Conservation (phyloP, 495 filamentous ascomycete species). For the Filosporella fistucella region DNA sequence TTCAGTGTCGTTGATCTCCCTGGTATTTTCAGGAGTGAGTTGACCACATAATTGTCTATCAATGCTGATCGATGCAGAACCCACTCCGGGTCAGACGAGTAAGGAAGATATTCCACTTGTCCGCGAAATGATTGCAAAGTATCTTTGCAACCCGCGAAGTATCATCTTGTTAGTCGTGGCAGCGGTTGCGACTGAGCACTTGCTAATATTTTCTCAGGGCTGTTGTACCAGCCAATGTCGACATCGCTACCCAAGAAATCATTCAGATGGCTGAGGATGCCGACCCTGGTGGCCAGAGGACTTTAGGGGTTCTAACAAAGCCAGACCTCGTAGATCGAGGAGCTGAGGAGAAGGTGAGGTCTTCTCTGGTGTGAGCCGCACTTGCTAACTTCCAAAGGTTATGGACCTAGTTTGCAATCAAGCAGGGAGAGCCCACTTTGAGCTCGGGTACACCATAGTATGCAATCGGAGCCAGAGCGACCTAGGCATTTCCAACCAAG, state of each 20-base stretch:
- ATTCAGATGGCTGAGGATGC: constrained; percentile 42
- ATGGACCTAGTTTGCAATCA: neutral
- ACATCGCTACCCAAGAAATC: constrained; percentile 58
- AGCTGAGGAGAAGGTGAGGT: constrained; percentile 29
- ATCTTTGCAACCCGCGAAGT: constrained; percentile 3
- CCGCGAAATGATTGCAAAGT: neutral
- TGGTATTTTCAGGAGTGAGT: too few species aligned
- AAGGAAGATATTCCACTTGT: constrained; percentile 4
- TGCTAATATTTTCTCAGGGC: constrained; percentile 20
- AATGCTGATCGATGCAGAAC: too few species aligned
- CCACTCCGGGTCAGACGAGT: constrained; percentile 1
- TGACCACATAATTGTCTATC: too few species aligned
- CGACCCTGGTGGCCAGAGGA: constrained; percentile 46
- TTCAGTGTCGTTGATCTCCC: too few species aligned
- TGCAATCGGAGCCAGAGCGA: constrained; percentile 10
- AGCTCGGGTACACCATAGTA: constrained; percentile 8
- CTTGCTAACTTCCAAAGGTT: neutral
- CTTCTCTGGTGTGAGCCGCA: neutral
- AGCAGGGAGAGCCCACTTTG: neutral
- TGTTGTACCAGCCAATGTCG: constrained; percentile 52
- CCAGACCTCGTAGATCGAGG: constrained; percentile 50
- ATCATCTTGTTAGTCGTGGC: constrained; percentile 7
- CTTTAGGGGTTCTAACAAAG: constrained; percentile 54
- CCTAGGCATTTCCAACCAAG: neutral
- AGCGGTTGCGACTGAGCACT: neutral